These are phyloP conservation scores for Alternaria panax DNA, from an alignment of 2,329 filamentous ascomycete genomes.

Conservation along the genomic window DNA sequence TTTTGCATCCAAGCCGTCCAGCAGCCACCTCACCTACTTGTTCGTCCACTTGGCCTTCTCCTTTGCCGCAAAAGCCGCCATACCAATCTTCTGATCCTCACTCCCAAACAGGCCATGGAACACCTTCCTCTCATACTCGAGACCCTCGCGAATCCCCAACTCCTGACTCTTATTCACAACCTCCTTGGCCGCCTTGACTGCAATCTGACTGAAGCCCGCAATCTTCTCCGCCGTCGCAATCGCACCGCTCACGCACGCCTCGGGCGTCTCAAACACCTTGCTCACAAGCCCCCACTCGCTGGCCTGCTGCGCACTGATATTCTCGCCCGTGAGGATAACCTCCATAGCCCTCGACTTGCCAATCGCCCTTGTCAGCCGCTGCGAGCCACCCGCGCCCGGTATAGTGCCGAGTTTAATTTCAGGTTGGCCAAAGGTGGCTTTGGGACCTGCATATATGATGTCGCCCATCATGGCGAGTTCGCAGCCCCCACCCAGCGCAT, in stretches of 20 bases:
- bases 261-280: conserved; percentile 77
- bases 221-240: conserved; percentile 88
- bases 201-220: conserved; percentile 84
- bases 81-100: conserved; percentile 93
- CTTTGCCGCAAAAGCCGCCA: conserved; percentile 96
- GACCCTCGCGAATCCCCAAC: conserved; percentile 81
- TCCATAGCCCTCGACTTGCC: conserved; percentile 58
- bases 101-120: conserved; percentile 95
- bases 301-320: conserved; percentile 83
- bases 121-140: conserved; percentile 91
- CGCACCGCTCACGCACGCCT: conserved; percentile 81
- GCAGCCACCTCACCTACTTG: conserved; percentile 60
- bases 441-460: conserved; percentile 86
- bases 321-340: conserved; percentile 60
- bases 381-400: conserved; percentile 89
- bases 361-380: conserved; percentile 78
- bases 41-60: conserved; percentile 90
- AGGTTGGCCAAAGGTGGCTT: conserved; percentile 92
- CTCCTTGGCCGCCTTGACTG: conserved; percentile 90
- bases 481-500: conserved; percentile 93
- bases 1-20: no score
- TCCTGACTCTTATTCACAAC: conserved; percentile 99
- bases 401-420: conserved; percentile 96
- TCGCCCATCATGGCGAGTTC: conserved; percentile 98
- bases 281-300: conserved; percentile 91